Conservation (phyloP, 805 yeast species). For the Tetrapisispora pingtungensis region DNA sequence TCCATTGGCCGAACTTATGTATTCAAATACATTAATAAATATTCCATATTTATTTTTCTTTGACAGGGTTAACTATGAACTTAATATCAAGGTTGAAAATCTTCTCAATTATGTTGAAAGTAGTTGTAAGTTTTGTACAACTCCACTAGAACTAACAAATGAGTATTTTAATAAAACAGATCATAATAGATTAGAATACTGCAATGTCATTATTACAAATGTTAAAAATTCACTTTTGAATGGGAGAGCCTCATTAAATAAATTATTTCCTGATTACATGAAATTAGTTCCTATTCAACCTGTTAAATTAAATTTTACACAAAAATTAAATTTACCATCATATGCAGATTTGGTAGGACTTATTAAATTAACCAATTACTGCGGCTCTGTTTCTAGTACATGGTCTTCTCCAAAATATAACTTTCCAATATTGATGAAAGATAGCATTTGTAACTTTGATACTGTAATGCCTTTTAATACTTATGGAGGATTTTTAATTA, state of each 20-base stretch:
- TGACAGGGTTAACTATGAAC: slow-evolving; percentile 20
- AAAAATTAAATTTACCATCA: slow-evolving; percentile 21
- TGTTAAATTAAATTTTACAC: slow-evolving; percentile 7
- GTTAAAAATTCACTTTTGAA: slow-evolving; percentile 27
- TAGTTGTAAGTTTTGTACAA: slow-evolving; percentile 3
- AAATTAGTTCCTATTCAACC: slow-evolving; percentile 26
- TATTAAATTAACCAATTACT: slow-evolving; percentile 26
- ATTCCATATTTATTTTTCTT: slow-evolving; percentile 50
- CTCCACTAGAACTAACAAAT: slow-evolving; percentile 12
- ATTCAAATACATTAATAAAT: slow-evolving; percentile 44
- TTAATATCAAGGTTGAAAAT: slow-evolving; percentile 28
- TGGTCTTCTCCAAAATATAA: slow-evolving; percentile 57
- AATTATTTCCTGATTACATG: slow-evolving; percentile 29
- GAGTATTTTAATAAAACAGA: slow-evolving; percentile 17
- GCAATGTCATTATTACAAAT: slow-evolving; percentile 42
- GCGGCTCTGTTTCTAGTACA: slow-evolving; percentile 49
- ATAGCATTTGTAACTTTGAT: slow-evolving; percentile 44
- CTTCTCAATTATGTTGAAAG: slow-evolving; percentile 35
- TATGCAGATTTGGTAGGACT: slow-evolving; percentile 22
- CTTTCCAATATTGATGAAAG: slow-evolving; percentile 42
- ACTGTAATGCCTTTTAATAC: slow-evolving; percentile 47
- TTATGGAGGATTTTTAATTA: slow-evolving; percentile 45
- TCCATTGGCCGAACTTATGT: slow-evolving; percentile 57
- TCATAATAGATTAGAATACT: slow-evolving; percentile 31
- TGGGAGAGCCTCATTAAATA: slow-evolving; percentile 30